A percentile compares a stretch with the other conserved stretches of the same genome.
These are phyloP conservation scores for Arthrobotrys megalospora DNA, from an alignment of 2,329 filamentous ascomycete species.

Conservation along the genomic window DNA sequence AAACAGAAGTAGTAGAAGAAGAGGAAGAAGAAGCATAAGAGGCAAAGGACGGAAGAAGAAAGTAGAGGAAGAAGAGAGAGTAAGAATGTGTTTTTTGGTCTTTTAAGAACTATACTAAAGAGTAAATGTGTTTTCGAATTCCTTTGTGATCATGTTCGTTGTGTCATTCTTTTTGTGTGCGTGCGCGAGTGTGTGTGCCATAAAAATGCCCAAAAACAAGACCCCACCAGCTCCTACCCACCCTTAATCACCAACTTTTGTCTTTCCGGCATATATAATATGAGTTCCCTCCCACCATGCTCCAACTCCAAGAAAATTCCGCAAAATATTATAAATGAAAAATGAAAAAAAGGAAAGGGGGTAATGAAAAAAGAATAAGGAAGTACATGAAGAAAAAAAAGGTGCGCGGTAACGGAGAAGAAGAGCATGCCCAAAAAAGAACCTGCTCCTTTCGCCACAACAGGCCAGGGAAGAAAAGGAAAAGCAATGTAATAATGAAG, in stretches of 20 bases:
- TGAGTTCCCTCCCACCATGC: conserved; percentile 61
- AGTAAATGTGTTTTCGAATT: conserved; percentile 6
- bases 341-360: conserved; percentile 6
- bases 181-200: conserved; percentile 24
- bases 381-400: conserved; percentile 35
- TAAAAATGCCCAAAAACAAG: conserved; percentile 46
- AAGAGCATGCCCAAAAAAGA: conserved; percentile 11
- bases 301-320: conserved; percentile 59
- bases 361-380: conserved; percentile 2
- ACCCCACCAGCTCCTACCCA: conserved; percentile 45
- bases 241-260: conserved; percentile 60
- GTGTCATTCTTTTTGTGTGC: conserved; percentile 30
- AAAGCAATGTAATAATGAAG: conserved; percentile 21
- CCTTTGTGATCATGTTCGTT: conserved; percentile 31
- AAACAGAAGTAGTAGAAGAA: neutral
- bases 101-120: conserved; percentile 15
- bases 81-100: conserved; percentile 28
- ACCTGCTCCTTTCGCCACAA: conserved; percentile 34
- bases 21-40: neutral
- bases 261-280: conserved; percentile 61
- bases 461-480: conserved; percentile 15
- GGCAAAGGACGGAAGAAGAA: neutral
- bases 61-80: neutral
- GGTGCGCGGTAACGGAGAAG: conserved; percentile 11
- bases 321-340: conserved; percentile 33